A percentile compares a stretch with the other conserved stretches of the same genome.
phyloP scores from a whole-genome alignment of 2,329 filamentous ascomycete species.

The Claviceps sorghi region DNA sequence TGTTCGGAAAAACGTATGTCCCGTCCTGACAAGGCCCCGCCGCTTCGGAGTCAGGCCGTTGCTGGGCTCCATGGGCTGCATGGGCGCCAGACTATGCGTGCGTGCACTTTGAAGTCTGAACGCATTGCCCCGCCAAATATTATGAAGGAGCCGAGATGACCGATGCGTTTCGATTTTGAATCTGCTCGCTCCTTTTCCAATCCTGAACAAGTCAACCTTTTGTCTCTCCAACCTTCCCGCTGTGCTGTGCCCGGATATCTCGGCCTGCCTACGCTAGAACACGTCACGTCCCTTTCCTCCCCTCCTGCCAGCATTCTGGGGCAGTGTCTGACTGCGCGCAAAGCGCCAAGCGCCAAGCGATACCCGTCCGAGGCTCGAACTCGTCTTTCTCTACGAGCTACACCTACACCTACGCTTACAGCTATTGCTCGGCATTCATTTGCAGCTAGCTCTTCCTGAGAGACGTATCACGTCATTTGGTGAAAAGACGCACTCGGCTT shows the following conservation, averaged over 20 bases:
- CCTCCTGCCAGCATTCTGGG: not conserved
- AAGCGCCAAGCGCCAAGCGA: not conserved
- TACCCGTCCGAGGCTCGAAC: not conserved
- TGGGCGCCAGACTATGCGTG: not conserved
- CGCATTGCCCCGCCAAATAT: slow-evolving; percentile 19
- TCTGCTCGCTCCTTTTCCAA: slow-evolving; percentile 3
- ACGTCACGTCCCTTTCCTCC: not conserved
- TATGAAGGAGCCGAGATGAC: slow-evolving; percentile 6
- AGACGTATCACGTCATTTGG: not conserved
- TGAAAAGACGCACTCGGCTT: slow-evolving; percentile 5
- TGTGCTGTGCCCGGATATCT: not conserved
- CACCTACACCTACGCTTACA: no score
- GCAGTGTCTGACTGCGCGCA: not conserved
- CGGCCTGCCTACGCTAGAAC: not conserved
- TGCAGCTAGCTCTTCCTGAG: not conserved
- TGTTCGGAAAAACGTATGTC: slow-evolving; percentile 18
- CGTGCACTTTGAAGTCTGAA: not conserved
- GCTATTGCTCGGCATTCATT: not conserved
- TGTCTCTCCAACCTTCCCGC: not conserved
- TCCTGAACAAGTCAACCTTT: not conserved
- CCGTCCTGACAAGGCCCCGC: not conserved
- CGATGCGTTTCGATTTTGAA: slow-evolving; percentile 9
- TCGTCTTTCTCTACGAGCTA: not conserved
- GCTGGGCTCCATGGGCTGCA: not conserved
- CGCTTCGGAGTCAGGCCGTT: not conserved